Conservation (phyloP, 73 alveolate genomes). For the Tetrahymena elliotti region DNA sequence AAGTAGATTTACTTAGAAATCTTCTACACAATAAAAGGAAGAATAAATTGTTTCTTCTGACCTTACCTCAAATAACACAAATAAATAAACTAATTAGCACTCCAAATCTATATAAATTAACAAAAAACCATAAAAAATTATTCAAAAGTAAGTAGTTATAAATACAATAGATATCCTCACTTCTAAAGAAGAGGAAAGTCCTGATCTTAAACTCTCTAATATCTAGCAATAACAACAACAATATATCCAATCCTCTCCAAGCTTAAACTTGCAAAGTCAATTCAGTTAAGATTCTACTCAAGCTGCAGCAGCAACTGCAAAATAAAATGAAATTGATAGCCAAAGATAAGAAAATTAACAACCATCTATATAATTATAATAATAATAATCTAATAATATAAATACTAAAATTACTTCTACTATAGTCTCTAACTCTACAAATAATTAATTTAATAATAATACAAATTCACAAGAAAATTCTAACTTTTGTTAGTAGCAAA, state of each 20-base stretch:
- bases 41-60: background rate
- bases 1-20: background rate
- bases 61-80: background rate
- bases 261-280: background rate
- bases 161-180: background rate
- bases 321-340: background rate
- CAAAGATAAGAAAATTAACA: background rate
- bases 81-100: background rate
- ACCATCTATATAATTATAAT: background rate
- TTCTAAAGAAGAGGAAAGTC: background rate
- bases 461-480: background rate
- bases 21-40: background rate
- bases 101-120: background rate
- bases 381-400: background rate
- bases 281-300: background rate
- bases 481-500: background rate
- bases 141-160: background rate
- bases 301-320: too few species aligned
- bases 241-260: background rate
- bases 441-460: background rate
- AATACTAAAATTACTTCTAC: background rate
- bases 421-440: background rate
- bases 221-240: background rate
- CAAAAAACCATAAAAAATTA: background rate
- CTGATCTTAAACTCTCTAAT: background rate